Evolutionary conservation across 2,329 filamentous ascomycete genomes (phyloP).

Genomic region (Diaporthe longicolla): DNA sequence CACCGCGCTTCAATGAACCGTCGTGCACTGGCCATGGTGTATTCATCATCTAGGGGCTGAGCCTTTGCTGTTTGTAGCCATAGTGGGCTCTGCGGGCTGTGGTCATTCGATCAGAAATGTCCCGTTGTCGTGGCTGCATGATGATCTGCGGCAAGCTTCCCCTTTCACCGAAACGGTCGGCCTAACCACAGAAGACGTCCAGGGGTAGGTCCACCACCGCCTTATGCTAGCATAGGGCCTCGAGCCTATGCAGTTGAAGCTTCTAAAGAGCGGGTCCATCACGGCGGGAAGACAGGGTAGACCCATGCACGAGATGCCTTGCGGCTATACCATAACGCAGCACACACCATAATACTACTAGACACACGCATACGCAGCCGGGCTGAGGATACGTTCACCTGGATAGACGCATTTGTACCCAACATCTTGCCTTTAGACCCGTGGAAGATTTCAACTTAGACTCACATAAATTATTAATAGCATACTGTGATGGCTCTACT

Average conservation of each 20-base stretch:
- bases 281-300: neutral
- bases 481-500: neutral
- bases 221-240: neutral
- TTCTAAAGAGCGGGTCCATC: neutral
- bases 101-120: neutral
- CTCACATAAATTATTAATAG: no score
- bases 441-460: neutral
- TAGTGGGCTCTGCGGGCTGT: neutral
- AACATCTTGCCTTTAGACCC: no score
- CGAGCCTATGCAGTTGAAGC: conserved; percentile 9
- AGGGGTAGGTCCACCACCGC: neutral
- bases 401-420: no score
- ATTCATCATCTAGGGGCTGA: conserved; percentile 20
- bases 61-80: neutral
- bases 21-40: neutral
- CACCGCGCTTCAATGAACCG: neutral
- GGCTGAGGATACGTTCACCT: neutral
- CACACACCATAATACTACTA: no score
- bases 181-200: neutral
- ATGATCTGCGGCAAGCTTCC: conserved; percentile 19
- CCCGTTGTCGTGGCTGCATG: conserved; percentile 6
- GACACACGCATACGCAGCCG: no score
- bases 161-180: conserved; percentile 14
- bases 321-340: neutral
- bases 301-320: neutral